Percentiles rank a stretch among this genome's conserved stretches.
Conservation (phyloP, 495 filamentous ascomycete genomes). For the Penicillium robsamsonii region DNA sequence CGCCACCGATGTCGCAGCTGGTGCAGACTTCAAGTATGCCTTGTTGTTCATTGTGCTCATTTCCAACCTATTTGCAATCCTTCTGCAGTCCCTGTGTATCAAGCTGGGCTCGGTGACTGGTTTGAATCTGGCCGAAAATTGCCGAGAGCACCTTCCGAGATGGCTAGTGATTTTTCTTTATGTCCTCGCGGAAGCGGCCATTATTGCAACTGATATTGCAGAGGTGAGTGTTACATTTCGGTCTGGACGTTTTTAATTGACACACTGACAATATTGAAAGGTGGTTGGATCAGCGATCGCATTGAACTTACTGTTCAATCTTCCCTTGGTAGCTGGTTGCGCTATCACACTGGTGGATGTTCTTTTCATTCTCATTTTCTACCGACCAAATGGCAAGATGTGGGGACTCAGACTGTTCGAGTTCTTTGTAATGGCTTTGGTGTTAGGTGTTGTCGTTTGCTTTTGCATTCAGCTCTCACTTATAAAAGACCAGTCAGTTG, state of each 20-base stretch:
- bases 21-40: slow-evolving; percentile 60
- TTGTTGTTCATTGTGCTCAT: slow-evolving; percentile 79
- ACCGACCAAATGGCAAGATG: slow-evolving; percentile 72
- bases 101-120: slow-evolving; percentile 86
- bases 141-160: slow-evolving; percentile 67
- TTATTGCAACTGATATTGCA: slow-evolving; percentile 87
- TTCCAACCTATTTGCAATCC: slow-evolving; percentile 81
- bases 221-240: slow-evolving; percentile 50
- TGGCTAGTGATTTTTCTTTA: slow-evolving; percentile 78
- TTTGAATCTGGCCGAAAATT: slow-evolving; percentile 76
- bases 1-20: slow-evolving; percentile 76
- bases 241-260: neutral
- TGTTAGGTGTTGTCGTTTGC: slow-evolving; percentile 83
- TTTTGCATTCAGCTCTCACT: slow-evolving; percentile 86
- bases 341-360: slow-evolving; percentile 83
- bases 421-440: slow-evolving; percentile 72
- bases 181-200: slow-evolving; percentile 72
- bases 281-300: slow-evolving; percentile 90
- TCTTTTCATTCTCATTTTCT: slow-evolving; percentile 81
- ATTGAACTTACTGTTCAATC: slow-evolving; percentile 75
- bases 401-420: slow-evolving; percentile 74
- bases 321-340: slow-evolving; percentile 84
- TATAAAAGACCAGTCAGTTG: slow-evolving; percentile 65
- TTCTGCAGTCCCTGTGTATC: slow-evolving; percentile 77
- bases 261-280: slow-evolving; percentile 35